These are phyloP conservation scores for Oehlia diaphana DNA, from an alignment of 192 early-diverging fungal genomes.

Conservation along the genomic window DNA sequence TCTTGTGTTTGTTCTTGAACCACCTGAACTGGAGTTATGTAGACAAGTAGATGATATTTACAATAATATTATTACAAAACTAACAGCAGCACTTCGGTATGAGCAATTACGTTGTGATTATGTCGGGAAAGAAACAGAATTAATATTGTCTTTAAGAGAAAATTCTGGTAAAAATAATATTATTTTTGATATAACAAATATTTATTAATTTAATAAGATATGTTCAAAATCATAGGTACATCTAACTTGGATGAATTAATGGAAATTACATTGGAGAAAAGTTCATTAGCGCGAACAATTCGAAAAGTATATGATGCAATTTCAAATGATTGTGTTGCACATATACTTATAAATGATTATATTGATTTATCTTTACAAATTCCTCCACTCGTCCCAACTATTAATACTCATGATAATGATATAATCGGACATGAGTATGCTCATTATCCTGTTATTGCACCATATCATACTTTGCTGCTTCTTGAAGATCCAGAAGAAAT, in stretches of 20 bases:
- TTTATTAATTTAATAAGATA: not conserved
- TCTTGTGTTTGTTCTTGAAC: conserved; percentile 72
- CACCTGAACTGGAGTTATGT: conserved; percentile 52
- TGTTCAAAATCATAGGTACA: not conserved
- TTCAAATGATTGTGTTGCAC: conserved; percentile 46
- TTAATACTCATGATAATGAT: conserved; percentile 28
- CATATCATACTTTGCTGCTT: conserved; percentile 85
- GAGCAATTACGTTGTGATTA: conserved; percentile 78
- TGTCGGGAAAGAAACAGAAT: conserved; percentile 70
- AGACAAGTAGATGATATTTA: conserved; percentile 68
- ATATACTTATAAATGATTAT: conserved; percentile 75
- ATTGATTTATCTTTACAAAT: conserved; percentile 75
- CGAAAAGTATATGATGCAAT: conserved; percentile 61
- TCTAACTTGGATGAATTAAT: conserved; percentile 14
- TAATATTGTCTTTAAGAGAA: conserved; percentile 72
- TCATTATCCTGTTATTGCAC: conserved; percentile 74
- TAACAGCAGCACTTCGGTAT: conserved; percentile 73
- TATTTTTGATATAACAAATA: not conserved
- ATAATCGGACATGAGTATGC: conserved; percentile 59
- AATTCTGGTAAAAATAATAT: conserved; percentile 40
- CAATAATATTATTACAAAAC: conserved; percentile 64
- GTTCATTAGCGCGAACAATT: conserved; percentile 59
- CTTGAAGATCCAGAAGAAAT: conserved; percentile 82
- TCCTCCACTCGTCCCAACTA: conserved; percentile 41
- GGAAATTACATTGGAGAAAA: conserved; percentile 29